A percentile compares a stretch with the other conserved stretches of the same genome.
These are phyloP conservation scores for Gracilaria gracilis DNA, from an alignment of 23 red algal species.

Conservation along the genomic window DNA sequence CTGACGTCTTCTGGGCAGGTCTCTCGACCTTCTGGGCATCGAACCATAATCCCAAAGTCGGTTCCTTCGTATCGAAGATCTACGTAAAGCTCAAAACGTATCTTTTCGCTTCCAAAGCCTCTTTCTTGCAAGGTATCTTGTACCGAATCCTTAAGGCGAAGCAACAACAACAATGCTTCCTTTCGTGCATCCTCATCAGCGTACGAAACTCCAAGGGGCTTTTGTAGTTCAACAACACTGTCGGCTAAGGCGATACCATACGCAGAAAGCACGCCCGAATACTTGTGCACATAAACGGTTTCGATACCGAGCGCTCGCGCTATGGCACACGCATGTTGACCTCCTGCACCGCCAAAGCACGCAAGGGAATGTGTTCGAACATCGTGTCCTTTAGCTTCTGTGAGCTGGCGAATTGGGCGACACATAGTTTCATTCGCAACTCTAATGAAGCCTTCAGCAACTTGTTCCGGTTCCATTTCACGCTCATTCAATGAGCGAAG, in stretches of 20 bases:
- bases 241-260: conserved; percentile 95
- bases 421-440: conserved; percentile 99
- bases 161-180: conserved; percentile 47
- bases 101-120: conserved; percentile 19
- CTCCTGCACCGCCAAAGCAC: conserved; percentile 97
- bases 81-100: conserved; percentile 78
- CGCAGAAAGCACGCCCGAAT: conserved; percentile 96
- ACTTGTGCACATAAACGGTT: conserved; percentile 92
- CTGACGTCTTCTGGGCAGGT: conserved; percentile 16
- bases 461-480: conserved; percentile 75
- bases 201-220: conserved; percentile 64
- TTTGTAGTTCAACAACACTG: conserved; percentile 89
- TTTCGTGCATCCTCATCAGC: conserved; percentile 18
- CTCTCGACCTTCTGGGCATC: conserved; percentile 39
- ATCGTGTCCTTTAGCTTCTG: conserved; percentile 96
- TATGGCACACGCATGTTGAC: conserved; percentile 97
- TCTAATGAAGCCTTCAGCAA: conserved; percentile 91
- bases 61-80: conserved; percentile 97
- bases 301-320: conserved; percentile 83
- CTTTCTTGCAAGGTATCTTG: conserved; percentile 6
- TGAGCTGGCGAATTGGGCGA: conserved; percentile 94
- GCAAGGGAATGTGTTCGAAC: conserved; percentile 86
- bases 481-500: conserved; percentile 31
- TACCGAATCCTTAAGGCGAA: conserved; percentile 34
- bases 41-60: conserved; percentile 94